Base-by-base conservation (phyloP, 2,329 filamentous ascomycete genomes). In the Cladophialophora bantiana region DNA sequence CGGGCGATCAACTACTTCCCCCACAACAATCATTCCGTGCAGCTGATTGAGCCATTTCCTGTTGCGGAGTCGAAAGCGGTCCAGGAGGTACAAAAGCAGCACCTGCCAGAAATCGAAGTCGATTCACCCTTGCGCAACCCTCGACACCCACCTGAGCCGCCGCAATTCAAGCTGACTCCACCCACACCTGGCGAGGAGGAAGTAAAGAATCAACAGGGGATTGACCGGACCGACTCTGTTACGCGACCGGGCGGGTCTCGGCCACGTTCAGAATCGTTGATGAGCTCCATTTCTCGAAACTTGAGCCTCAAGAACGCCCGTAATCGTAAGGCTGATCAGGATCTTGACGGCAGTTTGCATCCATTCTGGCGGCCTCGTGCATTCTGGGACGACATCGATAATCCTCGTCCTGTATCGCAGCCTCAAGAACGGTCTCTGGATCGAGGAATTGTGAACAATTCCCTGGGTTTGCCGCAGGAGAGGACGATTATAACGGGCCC, bases 361-460 rank as follows among this genome's bases (percentile, higher is more conserved):
- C 86, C 87, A 1, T 87, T 89, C 73, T 89, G 88, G 88, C 82
- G 84, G 26, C 87, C 87, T 1, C 83, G 84, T 42, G 83, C 83
- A n/a, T 88, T 89, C 75, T 89, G 86, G 86, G 85, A 88, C 45
- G 85, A 84, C 45, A 76, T 86, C 32, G 77, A 80, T 15, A 78
- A 78, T 56, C 76, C 78, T 10, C 64, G 60, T 15, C 35, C 66
- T 6, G 80, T 82, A 45, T 78, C 81, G 7, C 75, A 75, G 4
- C 76, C 78, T 4, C 76, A 78, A 18, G 76, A 77, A 7, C 72
- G 73, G 35, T 63, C 71, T n/a, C 68, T 73, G 15, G 69, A 74
- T 31, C 81, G 82, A 26, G 82, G 84, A 59, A 73, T 85, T 35
- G 81, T 86, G 40, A 84, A 83, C 59, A 88, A 88, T 72, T 84